Base-by-base conservation (phyloP, 371 early-diverging fungal genomes). In the Mucor velutinosus region DNA sequence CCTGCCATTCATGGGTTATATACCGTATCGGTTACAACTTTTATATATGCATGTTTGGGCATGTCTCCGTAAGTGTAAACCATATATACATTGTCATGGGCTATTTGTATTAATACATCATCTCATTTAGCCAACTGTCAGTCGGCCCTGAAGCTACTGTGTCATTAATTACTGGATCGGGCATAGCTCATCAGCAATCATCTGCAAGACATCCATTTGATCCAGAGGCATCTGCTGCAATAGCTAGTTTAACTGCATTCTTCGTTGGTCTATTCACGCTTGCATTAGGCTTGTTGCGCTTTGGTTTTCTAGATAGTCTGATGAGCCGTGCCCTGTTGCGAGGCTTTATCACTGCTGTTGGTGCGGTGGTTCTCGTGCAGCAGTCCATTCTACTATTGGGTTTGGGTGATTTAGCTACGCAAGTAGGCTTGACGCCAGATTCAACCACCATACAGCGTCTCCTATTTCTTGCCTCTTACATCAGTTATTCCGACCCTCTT, bases 271-370 rank as follows among this genome's bases (percentile, higher is more conserved):
- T 93, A 11, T 90, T 95, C 67, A 94, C 95, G 0, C 88, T 95
- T 66, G 71, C 88, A 21, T 76, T 97, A 64, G 96, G 97, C 1
- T 85, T 96, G 69, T 88, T 95, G 68, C 86, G 96, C 12, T 86
- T 97, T 37, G 97, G 97, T 3, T 97, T 97, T 72, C 68, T 97
- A 57, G 97, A 97, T 74, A 94, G 95, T 23, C 86, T 97, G 32
- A 86, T 97, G 65, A 94, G 94, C 5, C 89, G 93, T 57, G 91
- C 96, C 5, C 74, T 95, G 25, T 71, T 97, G 58, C 88, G 95
- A 27, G 97, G 97, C 2, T 97, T 97, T 69, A 91, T 96, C 56
- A 88, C 92, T 19, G 97, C 94, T 6, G 94, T 95, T 0, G 97
- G 93, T 0, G 74, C 91, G 5, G 93, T 95, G 0, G 90, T 97